Percentiles rank a stretch among this genome's conserved stretches.
phyloP scores from a whole-genome alignment of 164 flowering plant species.

The Vitis vinifera region DNA sequence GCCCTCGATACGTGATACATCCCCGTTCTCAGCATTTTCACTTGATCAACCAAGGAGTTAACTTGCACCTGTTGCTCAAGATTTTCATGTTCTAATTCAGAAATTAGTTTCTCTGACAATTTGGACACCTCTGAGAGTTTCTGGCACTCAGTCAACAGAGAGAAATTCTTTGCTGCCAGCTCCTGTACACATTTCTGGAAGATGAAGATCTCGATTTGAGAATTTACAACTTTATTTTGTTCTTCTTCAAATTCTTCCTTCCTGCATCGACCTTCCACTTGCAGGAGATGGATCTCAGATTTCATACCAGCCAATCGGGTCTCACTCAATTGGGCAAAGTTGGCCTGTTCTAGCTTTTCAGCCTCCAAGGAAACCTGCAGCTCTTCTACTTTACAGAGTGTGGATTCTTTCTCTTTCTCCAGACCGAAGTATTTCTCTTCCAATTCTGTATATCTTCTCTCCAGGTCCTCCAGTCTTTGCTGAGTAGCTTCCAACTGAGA shows the following conservation, averaged over 20 bases:
- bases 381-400: constrained; percentile 32
- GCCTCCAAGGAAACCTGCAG: constrained; percentile 31
- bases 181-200: constrained; percentile 34
- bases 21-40: constrained; percentile 34
- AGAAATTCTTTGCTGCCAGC: constrained; percentile 30
- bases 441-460: constrained; percentile 32
- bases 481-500: constrained; percentile 37
- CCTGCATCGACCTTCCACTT: constrained; percentile 28
- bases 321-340: constrained; percentile 26
- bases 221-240: constrained; percentile 31
- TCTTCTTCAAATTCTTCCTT: constrained; percentile 39
- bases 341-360: constrained; percentile 36
- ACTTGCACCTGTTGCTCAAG: constrained; percentile 29
- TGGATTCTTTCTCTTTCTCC: constrained; percentile 44
- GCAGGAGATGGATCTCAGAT: constrained; percentile 29
- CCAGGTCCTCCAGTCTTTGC: constrained; percentile 33
- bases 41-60: constrained; percentile 31
- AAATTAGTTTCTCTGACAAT: constrained; percentile 40
- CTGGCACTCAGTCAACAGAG: constrained; percentile 29
- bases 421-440: constrained; percentile 29
- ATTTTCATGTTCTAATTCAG: constrained; percentile 38
- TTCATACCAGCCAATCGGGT: constrained; percentile 31
- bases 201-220: constrained; percentile 43
- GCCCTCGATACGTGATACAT: constrained; percentile 31
- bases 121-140: constrained; percentile 35